Conservation (phyloP, 2,329 filamentous ascomycete species). For the Aspergillus proliferans region DNA sequence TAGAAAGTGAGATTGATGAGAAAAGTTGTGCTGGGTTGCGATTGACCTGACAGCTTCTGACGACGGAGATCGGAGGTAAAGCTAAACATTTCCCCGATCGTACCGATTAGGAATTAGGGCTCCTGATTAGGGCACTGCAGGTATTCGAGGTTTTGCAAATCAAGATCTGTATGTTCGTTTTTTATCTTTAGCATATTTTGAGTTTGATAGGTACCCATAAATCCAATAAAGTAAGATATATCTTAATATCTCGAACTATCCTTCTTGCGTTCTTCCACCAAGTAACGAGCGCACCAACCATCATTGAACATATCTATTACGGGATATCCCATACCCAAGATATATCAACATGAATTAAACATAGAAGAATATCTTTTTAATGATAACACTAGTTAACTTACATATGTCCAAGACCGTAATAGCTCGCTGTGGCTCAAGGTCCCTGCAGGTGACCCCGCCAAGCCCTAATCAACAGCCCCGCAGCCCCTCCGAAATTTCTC, state of each 20-base stretch:
- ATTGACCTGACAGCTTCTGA: conserved; percentile 2
- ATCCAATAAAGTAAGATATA: no score
- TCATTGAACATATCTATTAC: no score
- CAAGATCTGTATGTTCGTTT: no score
- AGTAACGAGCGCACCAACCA: no score
- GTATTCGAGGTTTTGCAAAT: no score
- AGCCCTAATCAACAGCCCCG: conserved; percentile 29
- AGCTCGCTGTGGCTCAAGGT: neutral
- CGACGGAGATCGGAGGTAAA: conserved; percentile 6
- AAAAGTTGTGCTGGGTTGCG: neutral
- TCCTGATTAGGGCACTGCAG: conserved; percentile 13
- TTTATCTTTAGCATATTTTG: no score
- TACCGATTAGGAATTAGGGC: conserved; percentile 19
- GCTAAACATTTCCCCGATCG: conserved; percentile 6
- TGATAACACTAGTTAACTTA: neutral
- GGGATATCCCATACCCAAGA: no score
- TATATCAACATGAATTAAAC: neutral
- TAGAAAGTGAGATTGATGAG: neutral
- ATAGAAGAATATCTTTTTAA: neutral
- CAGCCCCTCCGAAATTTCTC: conserved; percentile 23
- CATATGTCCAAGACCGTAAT: neutral
- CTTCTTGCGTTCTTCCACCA: no score
- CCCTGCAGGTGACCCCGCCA: conserved; percentile 20
- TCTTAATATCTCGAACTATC: no score
- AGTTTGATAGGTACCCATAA: no score